A percentile compares a stretch with the other conserved stretches of the same genome.
phyloP scores from a whole-genome alignment of 345 rosid species.

The Iberis pinnata region DNA sequence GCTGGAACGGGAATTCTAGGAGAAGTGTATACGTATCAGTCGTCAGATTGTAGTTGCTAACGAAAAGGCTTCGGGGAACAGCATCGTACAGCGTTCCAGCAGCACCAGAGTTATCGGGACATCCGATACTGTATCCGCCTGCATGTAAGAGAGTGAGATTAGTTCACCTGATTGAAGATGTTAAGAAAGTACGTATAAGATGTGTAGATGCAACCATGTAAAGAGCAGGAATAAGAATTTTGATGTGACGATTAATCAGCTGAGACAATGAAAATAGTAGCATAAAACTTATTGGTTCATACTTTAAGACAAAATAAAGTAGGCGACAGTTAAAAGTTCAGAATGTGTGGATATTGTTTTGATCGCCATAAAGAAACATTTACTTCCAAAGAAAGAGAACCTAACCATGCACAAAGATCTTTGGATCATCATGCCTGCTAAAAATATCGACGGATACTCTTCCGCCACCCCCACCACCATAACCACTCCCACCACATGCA shows the following conservation, averaged over 20 bases:
- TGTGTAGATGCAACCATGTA: conserved; percentile 8
- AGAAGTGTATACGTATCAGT: conserved; percentile 91
- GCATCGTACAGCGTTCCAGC: conserved; percentile 98
- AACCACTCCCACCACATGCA: conserved; percentile 97
- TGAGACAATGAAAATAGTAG: not conserved
- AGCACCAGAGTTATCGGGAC: conserved; percentile 87
- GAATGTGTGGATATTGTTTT: not conserved
- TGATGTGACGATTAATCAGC: conserved; percentile 4
- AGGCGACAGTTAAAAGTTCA: not conserved
- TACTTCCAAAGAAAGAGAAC: conserved; percentile 19
- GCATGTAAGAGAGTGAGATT: conserved; percentile 24
- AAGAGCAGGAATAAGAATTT: not conserved
- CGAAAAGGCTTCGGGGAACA: conserved; percentile 81
- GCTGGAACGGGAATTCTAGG: conserved; percentile 90
- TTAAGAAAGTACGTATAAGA: not conserved
- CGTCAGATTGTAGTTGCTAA: conserved; percentile 78
- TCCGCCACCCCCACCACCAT: conserved; percentile 98
- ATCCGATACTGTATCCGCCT: conserved; percentile 48
- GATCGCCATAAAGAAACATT: conserved; percentile 7
- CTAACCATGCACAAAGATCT: conserved; percentile 87
- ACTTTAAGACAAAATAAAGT: conserved; percentile 4
- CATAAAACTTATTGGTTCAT: conserved; percentile 1
- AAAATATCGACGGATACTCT: conserved; percentile 87
- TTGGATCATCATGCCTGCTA: conserved; percentile 94
- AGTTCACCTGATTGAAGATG: conserved; percentile 13